A percentile compares a stretch with the other conserved stretches of the same genome.
phyloP scores from a whole-genome alignment of 2,329 filamentous ascomycete species.

The Pseudogymnoascus sp. region DNA sequence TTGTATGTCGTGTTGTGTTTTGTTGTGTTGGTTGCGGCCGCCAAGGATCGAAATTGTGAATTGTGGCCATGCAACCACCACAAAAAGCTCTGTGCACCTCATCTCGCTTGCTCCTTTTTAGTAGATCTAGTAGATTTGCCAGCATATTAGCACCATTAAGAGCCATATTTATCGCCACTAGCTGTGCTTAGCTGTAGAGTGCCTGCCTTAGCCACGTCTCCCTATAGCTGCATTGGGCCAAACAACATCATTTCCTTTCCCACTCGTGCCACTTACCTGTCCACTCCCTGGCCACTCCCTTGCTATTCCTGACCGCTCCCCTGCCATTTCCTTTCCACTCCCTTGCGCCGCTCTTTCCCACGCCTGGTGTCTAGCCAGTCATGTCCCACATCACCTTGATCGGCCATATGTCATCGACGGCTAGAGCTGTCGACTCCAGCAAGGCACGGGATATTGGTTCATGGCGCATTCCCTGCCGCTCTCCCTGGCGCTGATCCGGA shows the following conservation, averaged over 20 bases:
- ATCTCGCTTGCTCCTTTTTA: background rate
- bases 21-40: too few species aligned
- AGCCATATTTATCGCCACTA: background rate
- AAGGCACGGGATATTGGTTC: constrained; percentile 3
- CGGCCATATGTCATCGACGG: background rate
- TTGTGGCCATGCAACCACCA: too few species aligned
- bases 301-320: background rate
- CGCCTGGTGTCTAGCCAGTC: background rate
- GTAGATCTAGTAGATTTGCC: too few species aligned
- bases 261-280: background rate
- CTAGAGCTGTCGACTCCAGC: background rate
- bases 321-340: background rate
- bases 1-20: too few species aligned
- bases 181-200: background rate
- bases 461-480: background rate
- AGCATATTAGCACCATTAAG: too few species aligned
- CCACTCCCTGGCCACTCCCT: background rate
- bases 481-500: background rate
- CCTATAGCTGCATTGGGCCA: background rate
- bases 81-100: background rate
- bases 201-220: background rate
- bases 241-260: background rate
- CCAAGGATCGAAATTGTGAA: too few species aligned
- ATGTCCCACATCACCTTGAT: background rate
- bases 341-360: background rate